phyloP scores from a whole-genome alignment of 352 stramenopile species.

The Phytophthora citrophthora region DNA sequence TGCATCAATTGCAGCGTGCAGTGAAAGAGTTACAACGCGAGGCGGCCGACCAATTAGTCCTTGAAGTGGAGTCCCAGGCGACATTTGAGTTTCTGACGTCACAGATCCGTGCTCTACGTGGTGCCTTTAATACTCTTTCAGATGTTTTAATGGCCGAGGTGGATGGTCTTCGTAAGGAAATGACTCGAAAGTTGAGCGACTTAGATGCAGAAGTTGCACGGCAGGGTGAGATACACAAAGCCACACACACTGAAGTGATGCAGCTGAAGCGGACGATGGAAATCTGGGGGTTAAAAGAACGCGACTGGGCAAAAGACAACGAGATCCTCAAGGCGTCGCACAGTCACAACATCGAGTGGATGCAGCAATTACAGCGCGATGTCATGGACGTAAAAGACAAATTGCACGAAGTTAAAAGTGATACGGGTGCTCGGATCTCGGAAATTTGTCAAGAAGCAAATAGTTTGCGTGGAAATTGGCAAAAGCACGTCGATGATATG shows the following conservation, averaged over 20 bases:
- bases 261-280: conserved; percentile 81
- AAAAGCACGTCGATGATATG: conserved; percentile 75
- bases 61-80: conserved; percentile 83
- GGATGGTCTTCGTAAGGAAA: conserved; percentile 73
- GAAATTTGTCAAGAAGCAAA: conserved; percentile 71
- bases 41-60: conserved; percentile 70
- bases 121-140: conserved; percentile 80
- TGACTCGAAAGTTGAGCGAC: conserved; percentile 58
- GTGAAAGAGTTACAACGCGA: conserved; percentile 82
- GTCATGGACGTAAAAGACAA: conserved; percentile 83
- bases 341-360: conserved; percentile 85
- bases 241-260: conserved; percentile 70
- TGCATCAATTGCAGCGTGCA: conserved; percentile 81
- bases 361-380: conserved; percentile 85
- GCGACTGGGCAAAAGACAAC: conserved; percentile 87
- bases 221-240: conserved; percentile 67
- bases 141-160: conserved; percentile 82
- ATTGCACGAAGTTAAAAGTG: conserved; percentile 66
- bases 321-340: conserved; percentile 87
- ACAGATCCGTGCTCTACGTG: conserved; percentile 75
- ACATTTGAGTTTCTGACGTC: conserved; percentile 86
- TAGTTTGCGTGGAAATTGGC: conserved; percentile 69
- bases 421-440: conserved; percentile 60
- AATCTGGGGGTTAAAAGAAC: conserved; percentile 81
- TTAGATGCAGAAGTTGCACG: conserved; percentile 64